Percentiles rank a stretch among this genome's conserved stretches.
Conservation (phyloP, 768 basidiomycete genomes). For the Cystobasidium onofrii region DNA sequence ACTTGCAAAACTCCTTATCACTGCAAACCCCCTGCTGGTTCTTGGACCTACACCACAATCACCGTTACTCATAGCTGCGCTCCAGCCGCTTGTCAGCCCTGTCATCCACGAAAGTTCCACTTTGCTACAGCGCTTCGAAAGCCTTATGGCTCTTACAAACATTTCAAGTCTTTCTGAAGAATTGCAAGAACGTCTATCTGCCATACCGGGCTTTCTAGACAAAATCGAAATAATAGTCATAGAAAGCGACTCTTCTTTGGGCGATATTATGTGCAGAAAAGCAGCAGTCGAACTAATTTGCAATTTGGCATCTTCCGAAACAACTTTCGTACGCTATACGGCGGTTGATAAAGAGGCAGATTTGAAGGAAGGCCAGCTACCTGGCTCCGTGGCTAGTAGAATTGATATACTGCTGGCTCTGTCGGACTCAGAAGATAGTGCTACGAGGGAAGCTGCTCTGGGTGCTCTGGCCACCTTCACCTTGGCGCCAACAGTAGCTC, state of each 20-base stretch:
- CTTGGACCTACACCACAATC: constrained; percentile 76
- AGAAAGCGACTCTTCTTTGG: constrained; percentile 45
- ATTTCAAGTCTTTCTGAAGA: constrained; percentile 68
- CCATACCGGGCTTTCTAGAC: constrained; percentile 49
- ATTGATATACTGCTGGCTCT: constrained; percentile 75
- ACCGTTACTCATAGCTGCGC: constrained; percentile 61
- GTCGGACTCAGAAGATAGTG: constrained; percentile 73
- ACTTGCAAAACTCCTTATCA: constrained; percentile 59
- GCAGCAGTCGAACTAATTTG: constrained; percentile 86
- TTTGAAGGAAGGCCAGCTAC: constrained; percentile 48
- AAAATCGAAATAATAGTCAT: constrained; percentile 62
- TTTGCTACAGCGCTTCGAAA: constrained; percentile 80
- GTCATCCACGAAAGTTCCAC: constrained; percentile 58
- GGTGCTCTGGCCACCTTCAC: constrained; percentile 80
- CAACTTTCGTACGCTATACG: constrained; percentile 52
- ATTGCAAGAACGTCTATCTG: constrained; percentile 60
- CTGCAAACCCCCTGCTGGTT: constrained; percentile 77
- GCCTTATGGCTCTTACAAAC: constrained; percentile 93
- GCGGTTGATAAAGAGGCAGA: constrained; percentile 10
- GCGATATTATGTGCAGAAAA: constrained; percentile 59
- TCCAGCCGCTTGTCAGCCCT: constrained; percentile 68
- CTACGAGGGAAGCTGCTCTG: constrained; percentile 78
- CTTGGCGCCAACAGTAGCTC: constrained; percentile 48
- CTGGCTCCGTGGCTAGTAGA: constrained; percentile 48
- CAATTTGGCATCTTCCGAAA: constrained; percentile 74